These are phyloP conservation scores for Aegilops speltoides DNA, from an alignment of 176 grass and related monocot genomes.

Conservation along the genomic window DNA sequence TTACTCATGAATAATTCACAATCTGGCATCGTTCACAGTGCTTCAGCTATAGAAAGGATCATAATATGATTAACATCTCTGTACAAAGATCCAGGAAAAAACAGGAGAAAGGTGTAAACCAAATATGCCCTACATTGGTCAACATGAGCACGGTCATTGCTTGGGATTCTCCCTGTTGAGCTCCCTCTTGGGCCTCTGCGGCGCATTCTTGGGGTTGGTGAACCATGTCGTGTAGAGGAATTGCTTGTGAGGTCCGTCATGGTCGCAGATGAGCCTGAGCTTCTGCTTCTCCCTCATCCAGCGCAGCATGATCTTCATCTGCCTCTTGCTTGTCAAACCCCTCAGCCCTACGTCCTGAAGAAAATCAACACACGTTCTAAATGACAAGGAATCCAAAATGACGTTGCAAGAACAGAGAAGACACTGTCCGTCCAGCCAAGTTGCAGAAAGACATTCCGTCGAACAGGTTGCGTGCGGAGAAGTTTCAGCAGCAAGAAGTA, in stretches of 20 bases:
- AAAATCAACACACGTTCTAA: not conserved
- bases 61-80: not conserved
- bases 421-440: not conserved
- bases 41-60: not conserved
- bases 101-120: not conserved
- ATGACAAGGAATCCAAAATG: not conserved
- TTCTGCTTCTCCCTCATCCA: constrained; percentile 99
- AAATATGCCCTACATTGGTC: not conserved
- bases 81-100: not conserved
- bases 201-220: constrained; percentile 78
- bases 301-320: constrained; percentile 90
- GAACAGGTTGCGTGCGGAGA: constrained; percentile 22
- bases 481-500: not conserved
- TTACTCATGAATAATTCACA: not conserved
- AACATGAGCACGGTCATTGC: not conserved
- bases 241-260: constrained; percentile 78
- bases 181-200: constrained; percentile 27
- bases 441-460: not conserved
- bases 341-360: constrained; percentile 61
- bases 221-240: constrained; percentile 99
- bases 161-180: not conserved
- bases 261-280: constrained; percentile 80
- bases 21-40: not conserved
- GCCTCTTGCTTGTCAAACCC: constrained; percentile 77
- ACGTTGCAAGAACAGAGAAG: not conserved